A percentile compares a stretch with the other conserved stretches of the same genome.
These are phyloP conservation scores for Leccinum variicolor DNA, from an alignment of 768 basidiomycete genomes.

Conservation along the genomic window DNA sequence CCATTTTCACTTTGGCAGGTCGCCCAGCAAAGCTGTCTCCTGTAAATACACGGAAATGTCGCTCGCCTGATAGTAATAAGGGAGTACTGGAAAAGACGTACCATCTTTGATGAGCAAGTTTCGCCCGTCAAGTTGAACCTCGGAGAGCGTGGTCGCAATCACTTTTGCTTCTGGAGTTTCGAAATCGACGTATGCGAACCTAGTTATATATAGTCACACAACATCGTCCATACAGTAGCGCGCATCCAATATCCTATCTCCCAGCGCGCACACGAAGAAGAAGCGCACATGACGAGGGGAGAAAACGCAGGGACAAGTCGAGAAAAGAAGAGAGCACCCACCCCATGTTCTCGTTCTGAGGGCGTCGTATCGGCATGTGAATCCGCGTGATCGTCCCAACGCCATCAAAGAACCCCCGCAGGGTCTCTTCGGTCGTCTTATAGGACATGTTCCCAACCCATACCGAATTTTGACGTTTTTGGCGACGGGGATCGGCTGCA, in stretches of 20 bases:
- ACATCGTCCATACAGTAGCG: not conserved
- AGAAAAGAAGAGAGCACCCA: conserved; percentile 36
- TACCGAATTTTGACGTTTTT: conserved; percentile 77
- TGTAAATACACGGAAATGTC: conserved; percentile 26
- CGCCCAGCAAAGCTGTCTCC: conserved; percentile 74
- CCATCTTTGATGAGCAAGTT: conserved; percentile 93
- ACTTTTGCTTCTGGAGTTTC: conserved; percentile 68
- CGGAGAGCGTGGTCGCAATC: conserved; percentile 76
- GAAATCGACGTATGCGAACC: conserved; percentile 98
- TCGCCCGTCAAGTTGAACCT: conserved; percentile 79
- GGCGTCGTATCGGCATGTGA: conserved; percentile 80
- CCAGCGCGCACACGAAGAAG: not conserved
- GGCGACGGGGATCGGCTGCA: conserved; percentile 15
- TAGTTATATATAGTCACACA: conserved; percentile 30
- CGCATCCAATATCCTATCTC: too few relatives aligned
- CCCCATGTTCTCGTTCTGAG: conserved; percentile 76
- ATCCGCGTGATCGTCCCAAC: conserved; percentile 75
- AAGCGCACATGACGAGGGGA: too few relatives aligned
- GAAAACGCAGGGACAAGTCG: not conserved
- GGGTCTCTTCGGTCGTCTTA: conserved; percentile 76
- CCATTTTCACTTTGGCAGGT: conserved; percentile 42
- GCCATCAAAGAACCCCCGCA: conserved; percentile 67
- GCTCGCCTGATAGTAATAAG: not conserved
- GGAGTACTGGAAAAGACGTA: conserved; percentile 26
- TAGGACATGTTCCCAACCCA: conserved; percentile 97